Conservation (phyloP, 495 filamentous ascomycete genomes). For the Astrothelium macrocarpum region DNA sequence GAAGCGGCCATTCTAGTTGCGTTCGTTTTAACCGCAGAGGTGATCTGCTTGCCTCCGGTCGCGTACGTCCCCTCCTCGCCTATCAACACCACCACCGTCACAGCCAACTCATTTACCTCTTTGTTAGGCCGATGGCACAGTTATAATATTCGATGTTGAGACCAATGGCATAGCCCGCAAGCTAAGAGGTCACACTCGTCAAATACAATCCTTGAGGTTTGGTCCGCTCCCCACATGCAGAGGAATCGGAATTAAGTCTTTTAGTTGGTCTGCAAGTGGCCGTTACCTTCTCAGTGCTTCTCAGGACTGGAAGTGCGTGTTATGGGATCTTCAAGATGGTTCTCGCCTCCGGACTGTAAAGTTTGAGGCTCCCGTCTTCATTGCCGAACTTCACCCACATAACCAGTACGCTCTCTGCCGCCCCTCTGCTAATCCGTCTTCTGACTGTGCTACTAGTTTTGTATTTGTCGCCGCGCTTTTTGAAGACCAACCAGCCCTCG, state of each 20-base stretch:
- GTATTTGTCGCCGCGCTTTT: slow-evolving; percentile 82
- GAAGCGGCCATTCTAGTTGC: slow-evolving; percentile 55
- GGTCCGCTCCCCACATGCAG: not conserved
- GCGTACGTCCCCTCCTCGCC: slow-evolving; percentile 46
- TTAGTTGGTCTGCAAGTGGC: slow-evolving; percentile 84
- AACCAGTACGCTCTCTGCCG: slow-evolving; percentile 57
- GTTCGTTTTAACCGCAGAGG: slow-evolving; percentile 89
- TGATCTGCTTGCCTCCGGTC: slow-evolving; percentile 86
- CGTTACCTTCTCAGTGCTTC: slow-evolving; percentile 89
- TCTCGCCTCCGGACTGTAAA: slow-evolving; percentile 60
- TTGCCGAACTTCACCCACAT: slow-evolving; percentile 84
- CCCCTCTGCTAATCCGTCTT: slow-evolving; percentile 1
- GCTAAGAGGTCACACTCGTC: slow-evolving; percentile 78
- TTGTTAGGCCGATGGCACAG: slow-evolving; percentile 66
- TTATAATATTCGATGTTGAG: slow-evolving; percentile 93
- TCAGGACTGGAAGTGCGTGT: slow-evolving; percentile 87
- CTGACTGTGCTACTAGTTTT: slow-evolving; percentile 39
- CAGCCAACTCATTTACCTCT: slow-evolving; percentile 4
- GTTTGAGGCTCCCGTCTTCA: slow-evolving; percentile 88
- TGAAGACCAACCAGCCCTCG: slow-evolving; percentile 81
- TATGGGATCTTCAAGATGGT: slow-evolving; percentile 84
- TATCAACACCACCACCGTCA: no score
- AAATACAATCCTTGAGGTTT: slow-evolving; percentile 73
- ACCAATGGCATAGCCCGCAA: slow-evolving; percentile 93
- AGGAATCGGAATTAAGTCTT: slow-evolving; percentile 14